These are phyloP conservation scores for Aspergillus niger DNA, from an alignment of 2,329 filamentous ascomycete genomes.

Conservation along the genomic window DNA sequence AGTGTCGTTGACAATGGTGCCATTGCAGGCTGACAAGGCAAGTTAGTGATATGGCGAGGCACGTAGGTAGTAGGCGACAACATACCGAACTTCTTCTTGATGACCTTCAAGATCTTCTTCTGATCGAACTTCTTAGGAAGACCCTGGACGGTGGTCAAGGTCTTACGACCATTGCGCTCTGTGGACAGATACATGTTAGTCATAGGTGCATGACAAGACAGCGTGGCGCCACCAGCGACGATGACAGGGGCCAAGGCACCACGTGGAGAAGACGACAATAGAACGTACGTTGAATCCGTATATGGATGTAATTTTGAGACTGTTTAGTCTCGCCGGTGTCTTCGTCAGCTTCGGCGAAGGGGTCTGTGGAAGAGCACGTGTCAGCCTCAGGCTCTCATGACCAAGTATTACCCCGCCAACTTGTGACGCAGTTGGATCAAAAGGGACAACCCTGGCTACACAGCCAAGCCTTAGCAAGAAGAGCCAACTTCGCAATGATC, in stretches of 20 bases:
- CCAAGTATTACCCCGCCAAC: slow-evolving; percentile 41
- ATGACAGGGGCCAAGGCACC: slow-evolving; percentile 3
- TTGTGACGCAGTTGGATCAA: slow-evolving; percentile 16
- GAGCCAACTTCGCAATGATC: not conserved
- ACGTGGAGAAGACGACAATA: not conserved
- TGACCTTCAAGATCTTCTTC: slow-evolving; percentile 99
- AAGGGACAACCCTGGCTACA: not conserved
- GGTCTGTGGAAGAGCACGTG: slow-evolving; percentile 64
- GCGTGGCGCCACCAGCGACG: slow-evolving; percentile 6
- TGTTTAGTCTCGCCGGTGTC: slow-evolving; percentile 94
- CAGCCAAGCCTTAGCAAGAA: not conserved
- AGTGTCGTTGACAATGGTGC: slow-evolving; percentile 92
- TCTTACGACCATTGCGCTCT: slow-evolving; percentile 99
- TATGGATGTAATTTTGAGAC: slow-evolving; percentile 98
- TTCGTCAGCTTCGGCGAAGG: slow-evolving; percentile 99
- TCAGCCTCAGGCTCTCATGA: slow-evolving; percentile 34
- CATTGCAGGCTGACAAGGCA: slow-evolving; percentile 81
- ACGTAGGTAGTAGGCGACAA: slow-evolving; percentile 12
- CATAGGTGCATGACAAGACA: slow-evolving; percentile 11
- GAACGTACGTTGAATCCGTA: slow-evolving; percentile 94
- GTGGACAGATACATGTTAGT: slow-evolving; percentile 30
- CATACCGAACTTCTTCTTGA: slow-evolving; percentile 98
- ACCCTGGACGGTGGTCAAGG: slow-evolving; percentile 98
- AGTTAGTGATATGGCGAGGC: slow-evolving; percentile 22
- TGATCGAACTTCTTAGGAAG: slow-evolving; percentile 98